phyloP scores from a whole-genome alignment of 768 basidiomycete genomes.

The Trametes sanguinea region DNA sequence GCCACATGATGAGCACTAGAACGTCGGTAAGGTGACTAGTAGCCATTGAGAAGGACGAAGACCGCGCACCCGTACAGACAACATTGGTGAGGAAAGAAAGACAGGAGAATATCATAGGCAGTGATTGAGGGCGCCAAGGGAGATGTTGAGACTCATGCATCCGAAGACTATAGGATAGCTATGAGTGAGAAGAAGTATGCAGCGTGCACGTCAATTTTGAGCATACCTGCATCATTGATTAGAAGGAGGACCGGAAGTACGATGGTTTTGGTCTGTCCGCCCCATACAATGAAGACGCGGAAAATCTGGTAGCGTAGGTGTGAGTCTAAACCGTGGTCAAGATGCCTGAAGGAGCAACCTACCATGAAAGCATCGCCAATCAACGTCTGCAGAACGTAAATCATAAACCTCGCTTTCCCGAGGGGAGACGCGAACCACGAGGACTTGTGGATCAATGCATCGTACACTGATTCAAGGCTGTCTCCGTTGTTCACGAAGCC shows the following conservation, averaged over 20 bases:
- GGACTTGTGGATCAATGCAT: background rate
- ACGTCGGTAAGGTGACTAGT: too few species aligned
- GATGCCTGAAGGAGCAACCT: background rate
- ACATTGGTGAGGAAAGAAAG: constrained; percentile 3
- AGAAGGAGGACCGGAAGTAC: background rate
- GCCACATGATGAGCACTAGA: constrained; percentile 7
- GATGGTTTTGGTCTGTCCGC: background rate
- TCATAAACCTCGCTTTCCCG: background rate
- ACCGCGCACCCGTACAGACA: background rate
- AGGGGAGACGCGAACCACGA: background rate
- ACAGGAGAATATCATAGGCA: background rate
- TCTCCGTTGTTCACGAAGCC: background rate
- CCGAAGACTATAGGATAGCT: background rate
- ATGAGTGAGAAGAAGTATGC: too few species aligned
- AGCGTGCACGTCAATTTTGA: too few species aligned
- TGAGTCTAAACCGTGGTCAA: too few species aligned
- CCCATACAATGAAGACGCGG: constrained; percentile 7
- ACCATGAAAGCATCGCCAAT: constrained; percentile 12
- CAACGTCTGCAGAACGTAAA: constrained; percentile 6
- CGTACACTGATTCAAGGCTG: background rate
- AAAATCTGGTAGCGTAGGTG: background rate
- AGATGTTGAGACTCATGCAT: background rate
- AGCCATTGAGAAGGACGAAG: background rate
- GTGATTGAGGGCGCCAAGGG: too few species aligned
- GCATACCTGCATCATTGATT: background rate